Percentiles rank a stretch among this genome's conserved stretches.
Evolutionary conservation across 2,329 filamentous ascomycete genomes (phyloP).

Genomic region (Lachnellula occidentalis): DNA sequence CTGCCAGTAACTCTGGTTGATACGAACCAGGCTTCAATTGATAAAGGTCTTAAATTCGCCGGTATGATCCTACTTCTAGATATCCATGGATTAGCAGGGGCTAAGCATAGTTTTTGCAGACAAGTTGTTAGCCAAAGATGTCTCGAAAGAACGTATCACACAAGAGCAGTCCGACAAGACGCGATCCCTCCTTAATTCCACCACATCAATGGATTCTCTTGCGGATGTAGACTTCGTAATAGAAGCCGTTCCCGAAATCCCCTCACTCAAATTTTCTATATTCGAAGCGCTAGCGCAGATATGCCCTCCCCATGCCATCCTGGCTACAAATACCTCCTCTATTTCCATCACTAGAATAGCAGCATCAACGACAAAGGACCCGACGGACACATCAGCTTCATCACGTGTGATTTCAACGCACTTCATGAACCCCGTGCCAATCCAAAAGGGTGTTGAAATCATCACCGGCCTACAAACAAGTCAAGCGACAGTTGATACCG

Average conservation of each 20-base stretch:
- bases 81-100: not conserved
- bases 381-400: slow-evolving; percentile 72
- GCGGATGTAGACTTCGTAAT: slow-evolving; percentile 92
- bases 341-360: slow-evolving; percentile 97
- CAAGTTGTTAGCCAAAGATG: slow-evolving; percentile 89
- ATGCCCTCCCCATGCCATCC: slow-evolving; percentile 76
- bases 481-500: slow-evolving; percentile 70
- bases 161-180: slow-evolving; percentile 72
- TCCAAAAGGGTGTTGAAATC: slow-evolving; percentile 97
- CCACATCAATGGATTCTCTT: slow-evolving; percentile 70
- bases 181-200: slow-evolving; percentile 62
- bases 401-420: slow-evolving; percentile 92
- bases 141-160: slow-evolving; percentile 79
- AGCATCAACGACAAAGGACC: slow-evolving; percentile 72
- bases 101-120: slow-evolving; percentile 45
- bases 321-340: slow-evolving; percentile 97
- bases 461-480: slow-evolving; percentile 93
- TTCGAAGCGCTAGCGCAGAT: slow-evolving; percentile 78
- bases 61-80: slow-evolving; percentile 42
- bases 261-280: slow-evolving; percentile 79
- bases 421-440: slow-evolving; percentile 98
- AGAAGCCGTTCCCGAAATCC: slow-evolving; percentile 92
- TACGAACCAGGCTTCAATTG: slow-evolving; percentile 73
- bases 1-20: slow-evolving; percentile 86
- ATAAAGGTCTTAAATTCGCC: slow-evolving; percentile 87